Base-by-base conservation (phyloP, 306 rosid species). In the Lotus japonicus region DNA sequence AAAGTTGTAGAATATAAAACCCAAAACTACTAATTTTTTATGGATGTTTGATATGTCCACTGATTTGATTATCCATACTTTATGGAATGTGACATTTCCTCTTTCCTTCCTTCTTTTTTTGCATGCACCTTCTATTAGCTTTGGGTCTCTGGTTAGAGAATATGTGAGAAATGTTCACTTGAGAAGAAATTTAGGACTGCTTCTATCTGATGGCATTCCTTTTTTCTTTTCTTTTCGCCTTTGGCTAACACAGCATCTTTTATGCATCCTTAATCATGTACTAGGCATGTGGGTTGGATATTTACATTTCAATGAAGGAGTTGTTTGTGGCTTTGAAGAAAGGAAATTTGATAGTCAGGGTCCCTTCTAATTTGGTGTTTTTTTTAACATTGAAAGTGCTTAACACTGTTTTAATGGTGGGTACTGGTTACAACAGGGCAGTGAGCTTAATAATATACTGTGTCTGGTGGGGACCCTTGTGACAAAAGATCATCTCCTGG, bases 401-500 rank as follows among this genome's bases (percentile, higher is more conserved):
- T 45, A 66, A 73, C 79, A 78, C 78, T 77, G 74, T 81, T 85
- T 87, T 80, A 76, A 80, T 81, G 64, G 79, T 81, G 84, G 87
- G 80, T 71, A 33, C 81, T 82, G 87, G 83, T 83, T 84, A 86
- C 75, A 79, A 78, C 89, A 85, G 96, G 89, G 83, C 77, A 14
- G 58, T 53, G 61, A 81, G 84, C 75, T 77, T 81, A 77, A 80
- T 81, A 77, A 70, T 77, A 71, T 84, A 77, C 75, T 60, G 39
- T 88, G 75, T 78, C 56, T 31, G 83, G 91, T 82, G 83, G 85
- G 79, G 75, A 65, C 84, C 89, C 84, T 87, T 52, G 77, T 84
- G 91, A 90, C 87, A 75, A 85, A 61, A 60, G 77, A 79, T 81
- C 77, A 77, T 84, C 86, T 66, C 78, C 74, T 84, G 72, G 59